These are phyloP conservation scores for Cercospora zeae-maydis DNA, from an alignment of 2,329 filamentous ascomycete genomes.

Conservation along the genomic window DNA sequence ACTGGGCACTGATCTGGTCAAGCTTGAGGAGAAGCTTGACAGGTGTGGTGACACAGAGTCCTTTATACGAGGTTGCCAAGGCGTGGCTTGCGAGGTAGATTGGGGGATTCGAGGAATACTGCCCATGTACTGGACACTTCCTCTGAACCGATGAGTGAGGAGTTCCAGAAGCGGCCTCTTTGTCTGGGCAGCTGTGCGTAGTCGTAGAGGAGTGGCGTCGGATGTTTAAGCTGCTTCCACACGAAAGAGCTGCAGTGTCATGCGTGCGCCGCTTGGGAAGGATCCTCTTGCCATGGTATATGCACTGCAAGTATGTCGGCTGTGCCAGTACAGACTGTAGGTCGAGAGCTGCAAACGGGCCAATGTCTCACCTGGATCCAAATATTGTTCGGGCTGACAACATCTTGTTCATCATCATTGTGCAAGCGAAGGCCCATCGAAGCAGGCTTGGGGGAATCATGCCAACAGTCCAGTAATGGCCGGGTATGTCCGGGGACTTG, in stretches of 20 bases:
- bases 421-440: too few species aligned
- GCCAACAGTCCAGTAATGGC: neutral
- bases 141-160: neutral
- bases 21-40: conserved; percentile 5
- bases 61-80: conserved; percentile 5
- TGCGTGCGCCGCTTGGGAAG: neutral
- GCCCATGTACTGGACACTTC: neutral
- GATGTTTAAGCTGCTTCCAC: neutral
- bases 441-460: too few species aligned
- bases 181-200: neutral
- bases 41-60: conserved; percentile 3
- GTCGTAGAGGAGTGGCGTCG: neutral
- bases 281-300: neutral
- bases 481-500: neutral
- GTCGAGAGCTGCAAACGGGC: neutral
- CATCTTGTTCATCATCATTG: too few species aligned
- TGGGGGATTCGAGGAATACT: neutral
- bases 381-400: too few species aligned
- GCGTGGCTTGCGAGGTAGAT: neutral
- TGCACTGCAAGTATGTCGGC: neutral
- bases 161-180: neutral
- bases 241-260: neutral
- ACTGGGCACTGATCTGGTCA: neutral
- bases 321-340: neutral
- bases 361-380: too few species aligned